Evolutionary conservation across 2,329 filamentous ascomycete genomes (phyloP), one percentile per base, ranked within the genome.

Genomic region (Penicillium sp.): DNA sequence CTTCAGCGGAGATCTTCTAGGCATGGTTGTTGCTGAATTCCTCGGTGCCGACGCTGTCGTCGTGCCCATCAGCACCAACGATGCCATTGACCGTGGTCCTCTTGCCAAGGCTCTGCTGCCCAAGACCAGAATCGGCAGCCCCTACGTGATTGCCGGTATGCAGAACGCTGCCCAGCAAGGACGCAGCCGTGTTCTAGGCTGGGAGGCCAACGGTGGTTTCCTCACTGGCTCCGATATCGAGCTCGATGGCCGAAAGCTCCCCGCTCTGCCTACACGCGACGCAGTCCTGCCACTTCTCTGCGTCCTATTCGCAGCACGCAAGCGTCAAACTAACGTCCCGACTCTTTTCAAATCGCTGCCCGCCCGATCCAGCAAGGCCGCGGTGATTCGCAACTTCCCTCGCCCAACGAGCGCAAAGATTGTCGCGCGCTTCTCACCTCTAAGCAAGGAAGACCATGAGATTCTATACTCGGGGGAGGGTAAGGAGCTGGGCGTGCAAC

Each of bases 181-280:
- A 0, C 66, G 65, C 49, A 51, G 42, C 14, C 66, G 66, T 27
- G 68, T 73, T 53, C 67, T 64, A 53, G 70, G 70, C 43, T 73
- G 70, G 70, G 70, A 73, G 60, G 70, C 70, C 31, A 73, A 73
- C 37, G 70, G 70, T 13, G 70, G 70, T 13, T 73, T 73, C 55
- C 67, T 73, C 47, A 72, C 70, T 1, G 67, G 68, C 26, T 70
- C 65, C 11, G 66, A 73, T 37, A 63, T 73, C 35, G 55, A 67
- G 50, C 62, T 62, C 19, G 62, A 72, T 31, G 68, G 65, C 48
- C 67, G 69, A 42, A 35, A 57, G 2, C 66, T 73, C 2, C 62
- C 67, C 1, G 69, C 67, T 26, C 68, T 73, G 19, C 70, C 70
- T 9, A 73, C 70, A 2, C 64, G 70, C 13, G 70, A 73, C 44